Percentiles rank a stretch among this genome's conserved stretches.
Evolutionary conservation across 495 filamentous ascomycete genomes (phyloP).

Genomic region (Bathelium albidoporum): DNA sequence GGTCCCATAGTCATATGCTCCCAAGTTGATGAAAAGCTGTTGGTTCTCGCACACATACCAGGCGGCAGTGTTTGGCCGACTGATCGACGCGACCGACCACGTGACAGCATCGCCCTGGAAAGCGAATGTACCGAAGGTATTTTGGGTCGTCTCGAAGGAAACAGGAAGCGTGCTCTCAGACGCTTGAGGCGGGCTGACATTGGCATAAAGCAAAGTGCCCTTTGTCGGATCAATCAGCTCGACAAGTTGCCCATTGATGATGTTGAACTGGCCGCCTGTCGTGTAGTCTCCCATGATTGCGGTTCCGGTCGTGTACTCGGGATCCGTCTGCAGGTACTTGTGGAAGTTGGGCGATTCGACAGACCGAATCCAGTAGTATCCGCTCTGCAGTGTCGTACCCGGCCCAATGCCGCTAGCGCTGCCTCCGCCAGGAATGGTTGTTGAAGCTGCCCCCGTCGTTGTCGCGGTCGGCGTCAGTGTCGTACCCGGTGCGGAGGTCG

Average conservation of each 20-base stretch:
- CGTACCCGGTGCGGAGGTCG: constrained; percentile 10
- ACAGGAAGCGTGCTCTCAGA: constrained; percentile 23
- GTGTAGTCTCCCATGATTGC: constrained; percentile 44
- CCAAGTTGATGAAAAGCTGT: constrained; percentile 48
- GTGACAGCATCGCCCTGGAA: constrained; percentile 47
- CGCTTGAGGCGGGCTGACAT: constrained; percentile 19
- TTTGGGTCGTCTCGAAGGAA: constrained; percentile 40
- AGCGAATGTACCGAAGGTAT: constrained; percentile 47
- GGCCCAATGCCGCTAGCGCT: constrained; percentile 26
- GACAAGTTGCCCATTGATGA: constrained; percentile 47
- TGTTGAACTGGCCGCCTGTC: constrained; percentile 51
- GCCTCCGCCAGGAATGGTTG: constrained; percentile 10
- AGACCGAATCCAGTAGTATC: constrained; percentile 52
- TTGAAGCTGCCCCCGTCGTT: constrained; percentile 10
- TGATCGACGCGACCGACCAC: constrained; percentile 40
- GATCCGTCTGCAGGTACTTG: constrained; percentile 51
- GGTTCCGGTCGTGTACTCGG: constrained; percentile 36
- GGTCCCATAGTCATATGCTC: constrained; percentile 48
- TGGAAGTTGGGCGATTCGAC: constrained; percentile 52
- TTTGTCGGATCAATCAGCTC: constrained; percentile 29
- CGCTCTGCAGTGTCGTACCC: constrained; percentile 37
- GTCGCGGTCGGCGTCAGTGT: neutral
- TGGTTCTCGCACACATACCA: constrained; percentile 49
- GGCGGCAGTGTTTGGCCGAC: constrained; percentile 44
- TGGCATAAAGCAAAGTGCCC: constrained; percentile 31